Evolutionary conservation across 1,284 basidiomycete genomes (phyloP).

Genomic region (Irpex sp.): DNA sequence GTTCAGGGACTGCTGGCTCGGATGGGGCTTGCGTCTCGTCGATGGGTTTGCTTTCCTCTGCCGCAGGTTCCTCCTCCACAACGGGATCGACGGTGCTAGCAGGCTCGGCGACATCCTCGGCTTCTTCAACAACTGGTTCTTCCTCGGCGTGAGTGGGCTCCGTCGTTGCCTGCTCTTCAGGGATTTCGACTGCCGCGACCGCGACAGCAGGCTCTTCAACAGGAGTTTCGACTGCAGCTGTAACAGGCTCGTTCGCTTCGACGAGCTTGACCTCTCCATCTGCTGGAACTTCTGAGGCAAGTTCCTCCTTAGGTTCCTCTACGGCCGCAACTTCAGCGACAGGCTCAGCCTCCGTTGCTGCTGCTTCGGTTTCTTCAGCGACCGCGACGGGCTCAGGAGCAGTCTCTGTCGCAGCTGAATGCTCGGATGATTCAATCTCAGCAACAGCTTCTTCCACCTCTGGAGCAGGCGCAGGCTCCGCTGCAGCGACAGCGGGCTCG

Average conservation of each 20-base stretch:
- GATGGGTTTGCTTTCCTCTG: neutral
- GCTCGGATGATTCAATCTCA: neutral
- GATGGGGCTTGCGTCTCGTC: neutral
- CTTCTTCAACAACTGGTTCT: neutral
- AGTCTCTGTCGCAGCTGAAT: neutral
- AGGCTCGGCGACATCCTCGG: neutral
- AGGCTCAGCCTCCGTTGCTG: slow-evolving; percentile 9
- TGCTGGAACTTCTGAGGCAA: neutral
- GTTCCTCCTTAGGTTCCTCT: neutral
- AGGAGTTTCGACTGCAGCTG: neutral
- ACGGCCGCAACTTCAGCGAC: neutral
- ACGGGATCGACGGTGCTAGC: neutral
- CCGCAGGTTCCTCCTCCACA: slow-evolving; percentile 1
- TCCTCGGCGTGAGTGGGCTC: neutral
- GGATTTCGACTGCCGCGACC: neutral
- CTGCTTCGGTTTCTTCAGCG: neutral
- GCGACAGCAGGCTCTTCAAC: slow-evolving; percentile 3
- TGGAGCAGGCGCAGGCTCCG: neutral
- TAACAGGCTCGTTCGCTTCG: slow-evolving; percentile 3
- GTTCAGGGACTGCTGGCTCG: neutral
- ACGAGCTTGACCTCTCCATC: neutral
- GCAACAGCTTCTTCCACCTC: neutral
- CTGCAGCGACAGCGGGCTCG: neutral
- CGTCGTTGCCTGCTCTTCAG: neutral
- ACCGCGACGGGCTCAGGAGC: neutral